Evolutionary conservation across 768 basidiomycete species (phyloP).

Genomic region (Boletus pseudopeckii): DNA sequence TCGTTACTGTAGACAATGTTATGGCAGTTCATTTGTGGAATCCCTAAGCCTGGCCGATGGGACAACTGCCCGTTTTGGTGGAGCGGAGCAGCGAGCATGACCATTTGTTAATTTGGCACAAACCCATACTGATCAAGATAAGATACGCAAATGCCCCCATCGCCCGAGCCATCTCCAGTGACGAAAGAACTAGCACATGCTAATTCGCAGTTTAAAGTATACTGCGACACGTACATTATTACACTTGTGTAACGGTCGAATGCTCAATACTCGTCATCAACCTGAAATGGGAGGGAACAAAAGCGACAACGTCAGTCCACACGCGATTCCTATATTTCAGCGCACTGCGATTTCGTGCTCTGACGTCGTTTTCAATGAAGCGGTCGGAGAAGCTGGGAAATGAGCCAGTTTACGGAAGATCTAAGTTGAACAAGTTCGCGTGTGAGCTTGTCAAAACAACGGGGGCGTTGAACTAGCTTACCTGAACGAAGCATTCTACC

Average conservation of each 20-base stretch:
- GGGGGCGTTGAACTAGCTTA: neutral
- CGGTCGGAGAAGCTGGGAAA: constrained; percentile 1
- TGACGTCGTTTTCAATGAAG: neutral
- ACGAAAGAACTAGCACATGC: neutral
- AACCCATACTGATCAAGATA: too few relatives aligned
- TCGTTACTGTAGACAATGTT: too few relatives aligned
- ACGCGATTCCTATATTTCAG: neutral
- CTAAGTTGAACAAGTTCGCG: neutral
- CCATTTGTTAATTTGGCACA: too few relatives aligned
- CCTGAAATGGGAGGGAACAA: neutral
- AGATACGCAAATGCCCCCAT: too few relatives aligned
- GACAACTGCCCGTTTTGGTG: too few relatives aligned
- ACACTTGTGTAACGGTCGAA: neutral
- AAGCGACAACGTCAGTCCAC: neutral
- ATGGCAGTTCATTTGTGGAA: too few relatives aligned
- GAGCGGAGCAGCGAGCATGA: too few relatives aligned
- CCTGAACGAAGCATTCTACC: constrained; percentile 38
- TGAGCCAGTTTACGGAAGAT: constrained; percentile 31
- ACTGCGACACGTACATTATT: neutral
- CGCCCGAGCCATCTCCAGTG: too few relatives aligned
- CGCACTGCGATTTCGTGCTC: neutral
- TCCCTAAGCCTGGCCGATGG: too few relatives aligned
- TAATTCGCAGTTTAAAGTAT: neutral
- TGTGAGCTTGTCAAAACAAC: neutral
- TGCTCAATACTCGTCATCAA: neutral